These are phyloP conservation scores for Paracoccidioides lutzii DNA, from an alignment of 2,329 filamentous ascomycete species.

Conservation along the genomic window DNA sequence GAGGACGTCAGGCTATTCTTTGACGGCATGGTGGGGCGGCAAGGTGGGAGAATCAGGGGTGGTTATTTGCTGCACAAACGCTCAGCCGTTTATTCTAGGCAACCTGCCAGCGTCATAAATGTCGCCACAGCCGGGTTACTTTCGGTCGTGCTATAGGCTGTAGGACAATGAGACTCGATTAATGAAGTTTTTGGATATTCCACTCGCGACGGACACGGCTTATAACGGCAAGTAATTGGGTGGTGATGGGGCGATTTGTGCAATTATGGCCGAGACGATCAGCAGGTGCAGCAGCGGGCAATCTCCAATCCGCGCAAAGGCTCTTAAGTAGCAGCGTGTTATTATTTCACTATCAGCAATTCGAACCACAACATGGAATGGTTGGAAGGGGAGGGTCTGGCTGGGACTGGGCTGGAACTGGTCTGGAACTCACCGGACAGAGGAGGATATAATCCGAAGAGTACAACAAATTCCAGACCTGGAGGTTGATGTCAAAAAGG, in stretches of 20 bases:
- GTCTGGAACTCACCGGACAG: not conserved
- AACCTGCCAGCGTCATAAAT: not conserved
- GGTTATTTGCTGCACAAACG: not conserved
- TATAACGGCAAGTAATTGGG: not conserved
- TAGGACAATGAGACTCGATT: not conserved
- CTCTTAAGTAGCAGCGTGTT: not conserved
- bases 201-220: not conserved
- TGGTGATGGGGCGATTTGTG: not conserved
- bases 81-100: not conserved
- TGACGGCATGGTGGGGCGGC: constrained; percentile 8
- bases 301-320: not conserved
- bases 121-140: not conserved
- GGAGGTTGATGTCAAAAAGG: not conserved
- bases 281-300: not conserved
- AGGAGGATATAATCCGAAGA: not conserved
- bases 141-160: not conserved
- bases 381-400: not conserved
- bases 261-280: not conserved
- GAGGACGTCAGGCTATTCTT: constrained; percentile 5
- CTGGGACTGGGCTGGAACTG: not conserved
- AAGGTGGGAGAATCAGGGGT: not conserved
- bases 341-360: not conserved
- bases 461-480: not conserved
- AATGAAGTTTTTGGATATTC: not conserved
- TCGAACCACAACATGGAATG: not conserved